Percentiles rank a stretch among this genome's conserved stretches.
phyloP scores from a whole-genome alignment of 371 early-diverging fungal species.

The Mucor velutinosus region DNA sequence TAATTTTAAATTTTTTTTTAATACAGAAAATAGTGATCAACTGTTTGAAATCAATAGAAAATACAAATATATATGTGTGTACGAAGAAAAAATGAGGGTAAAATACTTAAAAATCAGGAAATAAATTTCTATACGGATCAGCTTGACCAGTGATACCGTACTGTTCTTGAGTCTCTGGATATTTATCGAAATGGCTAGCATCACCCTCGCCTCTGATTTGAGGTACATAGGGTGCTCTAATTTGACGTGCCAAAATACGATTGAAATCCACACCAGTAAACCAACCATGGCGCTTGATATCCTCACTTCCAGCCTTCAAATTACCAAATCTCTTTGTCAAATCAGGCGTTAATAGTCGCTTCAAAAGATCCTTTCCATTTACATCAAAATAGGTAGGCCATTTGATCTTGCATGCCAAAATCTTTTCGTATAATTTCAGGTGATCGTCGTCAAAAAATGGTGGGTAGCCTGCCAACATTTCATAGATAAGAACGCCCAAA shows the following conservation, averaged over 20 bases:
- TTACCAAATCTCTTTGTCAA: constrained; percentile 89
- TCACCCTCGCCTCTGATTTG: constrained; percentile 84
- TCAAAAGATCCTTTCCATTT: constrained; percentile 85
- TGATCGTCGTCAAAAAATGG: constrained; percentile 97
- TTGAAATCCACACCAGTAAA: constrained; percentile 94
- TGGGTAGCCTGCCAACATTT: constrained; percentile 88
- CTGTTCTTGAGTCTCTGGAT: constrained; percentile 78
- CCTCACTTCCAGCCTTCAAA: constrained; percentile 81
- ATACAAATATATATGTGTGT: not conserved
- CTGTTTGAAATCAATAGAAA: too few species aligned
- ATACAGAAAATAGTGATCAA: too few species aligned
- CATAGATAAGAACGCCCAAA: constrained; percentile 94
- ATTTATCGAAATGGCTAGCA: constrained; percentile 91
- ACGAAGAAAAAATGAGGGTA: not conserved
- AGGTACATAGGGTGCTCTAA: constrained; percentile 90
- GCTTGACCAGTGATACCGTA: constrained; percentile 39
- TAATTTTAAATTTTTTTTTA: too few species aligned
- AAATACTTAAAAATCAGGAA: constrained; percentile 26
- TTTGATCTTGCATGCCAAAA: constrained; percentile 78
- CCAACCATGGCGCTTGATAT: constrained; percentile 93
- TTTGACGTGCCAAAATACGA: constrained; percentile 67
- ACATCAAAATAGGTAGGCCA: constrained; percentile 93
- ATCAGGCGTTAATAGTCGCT: constrained; percentile 82
- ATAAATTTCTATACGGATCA: constrained; percentile 23
- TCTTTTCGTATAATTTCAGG: constrained; percentile 90